Conservation (phyloP, 495 filamentous ascomycete species). For the Beverwykella pulmonaria region DNA sequence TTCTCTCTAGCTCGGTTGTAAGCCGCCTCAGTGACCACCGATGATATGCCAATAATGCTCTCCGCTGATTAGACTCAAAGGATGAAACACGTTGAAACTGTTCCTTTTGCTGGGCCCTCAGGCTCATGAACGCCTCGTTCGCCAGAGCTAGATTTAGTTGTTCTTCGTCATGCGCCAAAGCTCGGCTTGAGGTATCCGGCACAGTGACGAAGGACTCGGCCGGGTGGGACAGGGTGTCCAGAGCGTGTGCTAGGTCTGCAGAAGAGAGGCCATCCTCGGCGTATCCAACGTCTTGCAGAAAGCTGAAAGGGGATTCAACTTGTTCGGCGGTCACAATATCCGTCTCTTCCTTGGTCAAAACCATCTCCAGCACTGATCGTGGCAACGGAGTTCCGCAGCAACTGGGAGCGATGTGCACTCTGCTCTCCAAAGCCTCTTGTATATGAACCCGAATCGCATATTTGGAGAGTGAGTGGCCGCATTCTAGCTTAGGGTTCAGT, state of each 20-base stretch:
- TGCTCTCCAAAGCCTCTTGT: constrained; percentile 23
- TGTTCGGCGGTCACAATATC: not conserved
- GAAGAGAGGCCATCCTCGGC: constrained; percentile 20
- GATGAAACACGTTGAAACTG: constrained; percentile 27
- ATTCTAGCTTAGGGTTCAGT: constrained; percentile 20
- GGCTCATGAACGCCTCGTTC: constrained; percentile 15
- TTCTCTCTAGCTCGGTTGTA: constrained; percentile 8
- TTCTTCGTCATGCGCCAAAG: constrained; percentile 1
- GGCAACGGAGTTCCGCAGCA: constrained; percentile 26
- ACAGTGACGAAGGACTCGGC: constrained; percentile 2
- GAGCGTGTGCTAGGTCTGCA: constrained; percentile 3
- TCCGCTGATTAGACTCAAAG: constrained; percentile 32
- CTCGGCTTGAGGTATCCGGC: constrained; percentile 1
- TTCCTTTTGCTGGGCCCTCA: constrained; percentile 27
- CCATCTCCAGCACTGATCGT: constrained; percentile 18
- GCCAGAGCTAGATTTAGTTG: constrained; percentile 16
- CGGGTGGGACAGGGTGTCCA: not conserved
- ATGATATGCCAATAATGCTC: constrained; percentile 25
- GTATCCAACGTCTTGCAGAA: constrained; percentile 15
- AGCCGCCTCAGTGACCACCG: constrained; percentile 16
- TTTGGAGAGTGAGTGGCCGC: constrained; percentile 30
- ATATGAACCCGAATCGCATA: constrained; percentile 23
- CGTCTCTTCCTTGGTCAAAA: constrained; percentile 22
- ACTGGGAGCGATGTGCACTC: constrained; percentile 8
- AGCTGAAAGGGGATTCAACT: not conserved